Conservation (phyloP, 345 rosid species). For the Populus alba region DNA sequence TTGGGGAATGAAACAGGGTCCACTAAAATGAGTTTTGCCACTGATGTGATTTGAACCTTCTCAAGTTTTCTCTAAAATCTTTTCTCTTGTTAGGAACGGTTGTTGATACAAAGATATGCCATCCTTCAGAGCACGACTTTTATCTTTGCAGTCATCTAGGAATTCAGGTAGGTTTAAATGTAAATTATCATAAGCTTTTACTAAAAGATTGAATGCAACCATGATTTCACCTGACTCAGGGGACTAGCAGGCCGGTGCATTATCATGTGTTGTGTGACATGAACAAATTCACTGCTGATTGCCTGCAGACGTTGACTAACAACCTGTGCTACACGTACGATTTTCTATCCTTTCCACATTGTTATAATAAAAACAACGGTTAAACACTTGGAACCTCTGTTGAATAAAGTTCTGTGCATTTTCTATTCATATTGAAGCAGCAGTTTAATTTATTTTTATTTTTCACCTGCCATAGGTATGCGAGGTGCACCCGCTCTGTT, state of each 20-base stretch:
- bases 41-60: neutral
- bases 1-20: too few species aligned
- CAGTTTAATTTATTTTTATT: neutral
- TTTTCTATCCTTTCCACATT: neutral
- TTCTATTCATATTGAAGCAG: neutral
- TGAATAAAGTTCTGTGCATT: neutral
- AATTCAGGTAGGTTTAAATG: neutral
- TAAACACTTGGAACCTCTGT: too few species aligned
- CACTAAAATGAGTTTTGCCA: too few species aligned
- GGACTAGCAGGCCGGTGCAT: constrained; percentile 11
- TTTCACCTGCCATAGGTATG: neutral
- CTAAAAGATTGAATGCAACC: neutral
- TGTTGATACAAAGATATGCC: constrained; percentile 13
- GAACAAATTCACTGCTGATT: constrained; percentile 10
- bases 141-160: constrained; percentile 14
- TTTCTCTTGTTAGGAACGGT: neutral
- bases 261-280: constrained; percentile 13
- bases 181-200: neutral
- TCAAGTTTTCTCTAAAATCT: neutral
- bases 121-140: constrained; percentile 4
- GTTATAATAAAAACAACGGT: too few species aligned
- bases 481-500: neutral
- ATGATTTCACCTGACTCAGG: constrained; percentile 1
- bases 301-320: constrained; percentile 5
- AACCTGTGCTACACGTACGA: constrained; percentile 11